Evolutionary conservation across 257 asterid species (phyloP).

Genomic region (Salvia miltiorrhiza): DNA sequence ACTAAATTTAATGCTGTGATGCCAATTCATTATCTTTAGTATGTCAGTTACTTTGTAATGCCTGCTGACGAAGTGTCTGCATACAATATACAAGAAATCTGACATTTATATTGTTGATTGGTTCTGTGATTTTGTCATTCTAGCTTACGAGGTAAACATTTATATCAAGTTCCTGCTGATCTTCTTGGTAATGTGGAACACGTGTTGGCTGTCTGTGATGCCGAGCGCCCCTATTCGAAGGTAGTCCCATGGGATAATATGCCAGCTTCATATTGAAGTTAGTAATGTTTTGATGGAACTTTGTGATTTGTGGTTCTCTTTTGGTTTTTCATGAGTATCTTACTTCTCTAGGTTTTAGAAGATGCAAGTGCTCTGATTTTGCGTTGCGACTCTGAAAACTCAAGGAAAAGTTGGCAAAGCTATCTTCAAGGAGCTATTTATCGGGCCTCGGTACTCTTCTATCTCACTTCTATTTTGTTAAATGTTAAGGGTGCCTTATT

Average conservation of each 20-base stretch:
- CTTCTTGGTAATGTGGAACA: slow-evolving; percentile 62
- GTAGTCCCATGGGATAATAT: slow-evolving; percentile 31
- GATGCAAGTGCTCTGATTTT: slow-evolving; percentile 74
- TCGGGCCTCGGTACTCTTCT: slow-evolving; percentile 73
- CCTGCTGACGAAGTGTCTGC: background rate
- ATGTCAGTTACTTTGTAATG: background rate
- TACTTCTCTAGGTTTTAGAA: slow-evolving; percentile 61
- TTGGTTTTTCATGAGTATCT: slow-evolving; percentile 14
- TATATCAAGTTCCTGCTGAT: slow-evolving; percentile 74
- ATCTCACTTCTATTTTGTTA: background rate
- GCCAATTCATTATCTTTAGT: background rate
- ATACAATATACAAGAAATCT: background rate
- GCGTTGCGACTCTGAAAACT: slow-evolving; percentile 69
- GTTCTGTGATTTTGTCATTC: slow-evolving; percentile 18
- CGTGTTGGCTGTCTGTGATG: slow-evolving; percentile 71
- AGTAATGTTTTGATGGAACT: slow-evolving; percentile 12
- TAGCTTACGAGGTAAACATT: slow-evolving; percentile 90
- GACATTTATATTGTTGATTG: slow-evolving; percentile 20
- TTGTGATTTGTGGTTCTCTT: slow-evolving; percentile 15
- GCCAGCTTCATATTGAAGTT: background rate
- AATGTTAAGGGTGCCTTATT: background rate
- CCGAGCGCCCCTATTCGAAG: slow-evolving; percentile 58
- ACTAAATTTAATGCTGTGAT: background rate
- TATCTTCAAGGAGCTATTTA: slow-evolving; percentile 85
- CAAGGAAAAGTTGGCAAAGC: slow-evolving; percentile 77